Percentiles rank a stretch among this genome's conserved stretches.
These are phyloP conservation scores for Oenanthe javanica DNA, from an alignment of 140 eudicot genomes.

Conservation along the genomic window DNA sequence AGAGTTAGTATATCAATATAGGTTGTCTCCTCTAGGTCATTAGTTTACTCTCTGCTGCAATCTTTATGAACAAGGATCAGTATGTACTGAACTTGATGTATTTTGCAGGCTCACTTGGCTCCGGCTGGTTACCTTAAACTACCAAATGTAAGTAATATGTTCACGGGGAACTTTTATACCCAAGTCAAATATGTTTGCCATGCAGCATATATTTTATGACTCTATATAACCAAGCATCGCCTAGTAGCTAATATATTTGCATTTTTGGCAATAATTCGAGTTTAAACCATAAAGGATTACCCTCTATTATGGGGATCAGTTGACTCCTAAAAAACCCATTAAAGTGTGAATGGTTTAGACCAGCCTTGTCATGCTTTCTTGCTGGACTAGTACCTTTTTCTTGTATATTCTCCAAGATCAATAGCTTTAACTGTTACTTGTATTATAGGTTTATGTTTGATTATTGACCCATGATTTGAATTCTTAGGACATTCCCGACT, in stretches of 20 bases:
- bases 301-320: background rate
- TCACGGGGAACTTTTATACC: background rate
- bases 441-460: background rate
- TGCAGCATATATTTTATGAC: background rate
- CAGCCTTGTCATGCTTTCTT: background rate
- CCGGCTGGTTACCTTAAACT: conserved; percentile 93
- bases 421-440: background rate
- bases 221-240: background rate
- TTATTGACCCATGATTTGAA: background rate
- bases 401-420: background rate
- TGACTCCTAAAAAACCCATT: background rate
- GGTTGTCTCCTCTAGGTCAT: background rate
- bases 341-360: background rate
- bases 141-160: conserved; percentile 59
- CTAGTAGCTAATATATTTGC: background rate
- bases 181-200: background rate
- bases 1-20: background rate
- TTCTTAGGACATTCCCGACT: conserved; percentile 56
- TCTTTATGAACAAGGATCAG: background rate
- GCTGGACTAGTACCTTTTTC: background rate
- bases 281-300: background rate
- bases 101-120: conserved; percentile 83
- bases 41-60: background rate
- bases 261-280: background rate
- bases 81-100: conserved; percentile 13